Evolutionary conservation across 441 rosid species (phyloP).

Genomic region (Populus hybrid): DNA sequence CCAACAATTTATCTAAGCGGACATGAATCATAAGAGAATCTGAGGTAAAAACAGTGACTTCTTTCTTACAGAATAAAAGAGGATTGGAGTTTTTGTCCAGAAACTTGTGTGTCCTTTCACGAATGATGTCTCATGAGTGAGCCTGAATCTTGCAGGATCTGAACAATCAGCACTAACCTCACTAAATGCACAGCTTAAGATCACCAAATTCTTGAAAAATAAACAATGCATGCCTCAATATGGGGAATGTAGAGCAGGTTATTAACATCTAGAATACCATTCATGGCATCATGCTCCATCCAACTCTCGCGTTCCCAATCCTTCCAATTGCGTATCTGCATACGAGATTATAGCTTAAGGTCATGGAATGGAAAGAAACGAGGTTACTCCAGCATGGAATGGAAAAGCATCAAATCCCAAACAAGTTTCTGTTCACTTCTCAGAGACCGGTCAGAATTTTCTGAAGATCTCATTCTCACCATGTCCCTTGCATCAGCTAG

Average conservation of each 20-base stretch:
- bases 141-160: conserved; percentile 86
- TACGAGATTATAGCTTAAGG: neutral
- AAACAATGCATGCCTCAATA: neutral
- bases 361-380: neutral
- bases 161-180: conserved; percentile 19
- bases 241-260: neutral
- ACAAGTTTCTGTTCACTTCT: neutral
- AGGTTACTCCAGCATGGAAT: neutral
- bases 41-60: neutral
- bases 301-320: conserved; percentile 59
- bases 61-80: neutral
- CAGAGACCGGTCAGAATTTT: neutral
- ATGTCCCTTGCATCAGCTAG: neutral
- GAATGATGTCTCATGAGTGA: conserved; percentile 91
- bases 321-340: conserved; percentile 79
- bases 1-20: neutral
- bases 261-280: conserved; percentile 35
- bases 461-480: neutral
- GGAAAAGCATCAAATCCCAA: neutral
- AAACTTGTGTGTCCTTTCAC: conserved; percentile 61
- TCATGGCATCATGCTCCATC: conserved; percentile 40
- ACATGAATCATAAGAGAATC: neutral
- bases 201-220: neutral
- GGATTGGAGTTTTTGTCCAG: conserved; percentile 29
- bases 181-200: neutral